A percentile compares a stretch with the other conserved stretches of the same genome.
These are phyloP conservation scores for Phytophthora megakarya DNA, from an alignment of 352 stramenopile genomes.

Conservation along the genomic window DNA sequence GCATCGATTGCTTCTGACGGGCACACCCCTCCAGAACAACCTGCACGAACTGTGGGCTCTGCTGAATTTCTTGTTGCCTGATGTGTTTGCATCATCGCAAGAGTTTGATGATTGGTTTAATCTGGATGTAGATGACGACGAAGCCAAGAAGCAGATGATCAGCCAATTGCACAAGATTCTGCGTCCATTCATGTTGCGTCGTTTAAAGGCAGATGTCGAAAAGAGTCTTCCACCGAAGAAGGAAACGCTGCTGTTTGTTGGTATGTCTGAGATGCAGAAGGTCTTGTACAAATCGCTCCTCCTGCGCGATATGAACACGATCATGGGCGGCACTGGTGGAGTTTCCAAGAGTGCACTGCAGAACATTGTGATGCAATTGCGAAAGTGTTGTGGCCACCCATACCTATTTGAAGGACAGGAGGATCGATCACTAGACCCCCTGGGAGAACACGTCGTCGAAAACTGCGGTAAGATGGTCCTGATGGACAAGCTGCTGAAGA, in stretches of 20 bases:
- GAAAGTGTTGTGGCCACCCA: conserved; percentile 91
- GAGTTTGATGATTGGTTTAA: conserved; percentile 92
- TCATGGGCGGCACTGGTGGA: conserved; percentile 66
- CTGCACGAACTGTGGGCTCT: conserved; percentile 95
- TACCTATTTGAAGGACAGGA: conserved; percentile 96
- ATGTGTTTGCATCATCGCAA: conserved; percentile 91
- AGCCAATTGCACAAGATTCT: conserved; percentile 88
- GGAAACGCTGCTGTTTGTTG: conserved; percentile 94
- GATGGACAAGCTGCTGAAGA: conserved; percentile 92
- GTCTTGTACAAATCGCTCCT: conserved; percentile 96
- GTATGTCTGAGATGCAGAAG: conserved; percentile 94
- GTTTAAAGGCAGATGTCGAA: conserved; percentile 99
- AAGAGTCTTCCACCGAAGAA: conserved; percentile 98
- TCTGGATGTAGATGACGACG: conserved; percentile 84
- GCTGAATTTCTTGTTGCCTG: conserved; percentile 94
- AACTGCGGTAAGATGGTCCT: conserved; percentile 99
- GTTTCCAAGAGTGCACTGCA: conserved; percentile 83
- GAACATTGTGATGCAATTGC: conserved; percentile 90
- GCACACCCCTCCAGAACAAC: conserved; percentile 95
- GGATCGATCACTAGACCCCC: conserved; percentile 92
- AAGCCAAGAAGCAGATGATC: conserved; percentile 92
- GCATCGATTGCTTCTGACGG: conserved; percentile 92
- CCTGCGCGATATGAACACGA: conserved; percentile 94
- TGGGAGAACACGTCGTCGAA: conserved; percentile 97
- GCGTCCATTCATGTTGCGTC: conserved; percentile 96